A percentile compares a stretch with the other conserved stretches of the same genome.
Evolutionary conservation across 768 basidiomycete species (phyloP).

Genomic region (Leucogyrophana mollusca): DNA sequence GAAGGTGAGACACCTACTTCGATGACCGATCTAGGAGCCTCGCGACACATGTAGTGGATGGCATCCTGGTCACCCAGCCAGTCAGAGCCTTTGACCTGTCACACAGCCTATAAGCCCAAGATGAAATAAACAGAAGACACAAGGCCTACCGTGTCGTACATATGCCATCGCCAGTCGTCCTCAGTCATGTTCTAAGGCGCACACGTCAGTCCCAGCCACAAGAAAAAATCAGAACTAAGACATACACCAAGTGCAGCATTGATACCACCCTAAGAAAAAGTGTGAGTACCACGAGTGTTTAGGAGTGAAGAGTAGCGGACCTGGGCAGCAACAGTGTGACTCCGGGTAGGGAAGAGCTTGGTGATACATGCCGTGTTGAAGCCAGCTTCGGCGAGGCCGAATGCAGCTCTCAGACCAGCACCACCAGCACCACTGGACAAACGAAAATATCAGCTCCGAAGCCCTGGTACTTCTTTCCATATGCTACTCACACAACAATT

Average conservation of each 20-base stretch:
- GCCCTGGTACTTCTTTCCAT: not conserved
- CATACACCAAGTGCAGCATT: conserved; percentile 94
- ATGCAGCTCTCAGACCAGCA: conserved; percentile 96
- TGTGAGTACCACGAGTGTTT: conserved; percentile 10
- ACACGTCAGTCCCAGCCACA: conserved; percentile 5
- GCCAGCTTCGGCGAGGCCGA: conserved; percentile 96
- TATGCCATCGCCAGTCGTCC: conserved; percentile 99
- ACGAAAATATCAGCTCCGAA: conserved; percentile 10
- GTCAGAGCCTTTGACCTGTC: conserved; percentile 95
- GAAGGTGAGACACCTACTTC: conserved; percentile 53
- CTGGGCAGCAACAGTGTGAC: conserved; percentile 98
- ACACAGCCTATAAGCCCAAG: conserved; percentile 13
- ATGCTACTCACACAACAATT: conserved; percentile 87
- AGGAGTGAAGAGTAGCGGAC: conserved; percentile 36
- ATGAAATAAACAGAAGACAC: not conserved
- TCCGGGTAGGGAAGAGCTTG: conserved; percentile 97
- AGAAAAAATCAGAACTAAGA: conserved; percentile 11
- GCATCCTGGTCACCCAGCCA: conserved; percentile 99
- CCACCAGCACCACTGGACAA: conserved; percentile 86
- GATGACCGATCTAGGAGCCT: conserved; percentile 91
- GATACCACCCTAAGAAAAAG: conserved; percentile 78
- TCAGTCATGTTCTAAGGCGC: conserved; percentile 89
- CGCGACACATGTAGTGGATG: conserved; percentile 99
- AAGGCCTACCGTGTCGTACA: conserved; percentile 85
- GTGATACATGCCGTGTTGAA: conserved; percentile 99